Evolutionary conservation across 352 stramenopile species (phyloP).

Genomic region (Globisporangium barbulae): DNA sequence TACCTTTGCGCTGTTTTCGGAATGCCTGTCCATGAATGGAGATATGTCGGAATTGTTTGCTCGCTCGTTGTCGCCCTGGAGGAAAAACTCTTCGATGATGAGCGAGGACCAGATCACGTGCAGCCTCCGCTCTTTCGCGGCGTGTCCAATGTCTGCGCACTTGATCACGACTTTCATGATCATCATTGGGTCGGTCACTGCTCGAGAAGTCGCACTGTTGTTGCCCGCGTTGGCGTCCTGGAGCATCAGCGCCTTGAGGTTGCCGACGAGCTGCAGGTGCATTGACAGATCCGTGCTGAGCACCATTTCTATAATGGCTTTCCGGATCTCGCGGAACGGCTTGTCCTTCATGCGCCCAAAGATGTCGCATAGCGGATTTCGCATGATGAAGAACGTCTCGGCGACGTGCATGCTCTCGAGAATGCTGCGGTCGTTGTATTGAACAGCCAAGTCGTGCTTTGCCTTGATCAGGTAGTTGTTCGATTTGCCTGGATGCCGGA

Average conservation of each 20-base stretch:
- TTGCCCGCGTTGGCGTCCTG: slow-evolving; percentile 45
- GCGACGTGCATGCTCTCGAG: slow-evolving; percentile 87
- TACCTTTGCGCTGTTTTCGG: slow-evolving; percentile 85
- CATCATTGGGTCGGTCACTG: slow-evolving; percentile 77
- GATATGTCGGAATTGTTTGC: slow-evolving; percentile 84
- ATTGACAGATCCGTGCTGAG: slow-evolving; percentile 82
- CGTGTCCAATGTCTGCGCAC: slow-evolving; percentile 92
- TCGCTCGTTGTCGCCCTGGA: slow-evolving; percentile 93
- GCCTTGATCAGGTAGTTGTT: slow-evolving; percentile 86
- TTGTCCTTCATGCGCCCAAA: slow-evolving; percentile 80
- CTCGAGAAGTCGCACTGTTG: slow-evolving; percentile 19
- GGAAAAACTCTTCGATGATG: slow-evolving; percentile 95
- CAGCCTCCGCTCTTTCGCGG: slow-evolving; percentile 79
- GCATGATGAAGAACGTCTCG: slow-evolving; percentile 82
- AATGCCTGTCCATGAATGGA: slow-evolving; percentile 90
- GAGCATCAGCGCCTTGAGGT: slow-evolving; percentile 69
- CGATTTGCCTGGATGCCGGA: slow-evolving; percentile 77
- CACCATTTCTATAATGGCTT: slow-evolving; percentile 88
- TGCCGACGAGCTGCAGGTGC: slow-evolving; percentile 77
- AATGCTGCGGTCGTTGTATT: slow-evolving; percentile 85
- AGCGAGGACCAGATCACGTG: slow-evolving; percentile 90
- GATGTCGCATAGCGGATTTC: slow-evolving; percentile 67
- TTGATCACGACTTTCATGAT: slow-evolving; percentile 90
- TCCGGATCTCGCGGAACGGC: slow-evolving; percentile 73
- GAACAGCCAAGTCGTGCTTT: slow-evolving; percentile 71